Base-by-base conservation (phyloP, 2,329 filamentous ascomycete species). In the Fusarium domesticum region DNA sequence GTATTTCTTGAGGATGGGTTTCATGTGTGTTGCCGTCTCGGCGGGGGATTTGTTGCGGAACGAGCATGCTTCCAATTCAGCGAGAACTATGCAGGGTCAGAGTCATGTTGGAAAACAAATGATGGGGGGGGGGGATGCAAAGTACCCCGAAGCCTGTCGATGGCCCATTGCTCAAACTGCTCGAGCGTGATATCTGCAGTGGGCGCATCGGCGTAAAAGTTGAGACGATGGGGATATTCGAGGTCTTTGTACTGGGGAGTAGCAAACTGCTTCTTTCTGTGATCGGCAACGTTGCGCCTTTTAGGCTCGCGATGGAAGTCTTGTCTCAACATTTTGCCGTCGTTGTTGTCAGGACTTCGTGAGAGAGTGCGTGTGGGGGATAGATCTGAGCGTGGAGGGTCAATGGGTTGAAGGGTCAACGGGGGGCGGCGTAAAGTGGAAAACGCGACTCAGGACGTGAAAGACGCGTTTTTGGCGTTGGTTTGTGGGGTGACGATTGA, bases 81-180 rank as follows among this genome's bases (percentile, higher is more conserved):
- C 87, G 48, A 95, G 83, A 39, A 95, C 87, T 89, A 46, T 60
- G 5, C 1, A 7, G 4, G 23, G 41, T 60, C 44, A 60, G 55
- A 18, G n/a, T n/a, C n/a, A n/a, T 23, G 5, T 4, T 15, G 6
- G 1, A 10, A n/a, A n/a, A n/a, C n/a, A n/a, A n/a, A n/a, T n/a
- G n/a, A n/a, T n/a, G n/a, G n/a, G n/a, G n/a, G n/a, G n/a, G n/a
- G n/a, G n/a, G n/a, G n/a, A n/a, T n/a, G n/a, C n/a, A n/a, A n/a
- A n/a, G n/a, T 72, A 89, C 89, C 80, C 70, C 89, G 85, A 54
- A 98, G 68, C 45, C 93, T 78, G 61, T 95, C 88, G 61, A 98
- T 97, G 10, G 91, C 93, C 93, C 93, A 98, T 78, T 96, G 90
- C 66, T 98, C 93, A 61, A 98, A 98, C 64, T 98, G 85, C 64